Base-by-base conservation (phyloP, 2,329 filamentous ascomycete genomes). In the Colletotrichum camelliae region DNA sequence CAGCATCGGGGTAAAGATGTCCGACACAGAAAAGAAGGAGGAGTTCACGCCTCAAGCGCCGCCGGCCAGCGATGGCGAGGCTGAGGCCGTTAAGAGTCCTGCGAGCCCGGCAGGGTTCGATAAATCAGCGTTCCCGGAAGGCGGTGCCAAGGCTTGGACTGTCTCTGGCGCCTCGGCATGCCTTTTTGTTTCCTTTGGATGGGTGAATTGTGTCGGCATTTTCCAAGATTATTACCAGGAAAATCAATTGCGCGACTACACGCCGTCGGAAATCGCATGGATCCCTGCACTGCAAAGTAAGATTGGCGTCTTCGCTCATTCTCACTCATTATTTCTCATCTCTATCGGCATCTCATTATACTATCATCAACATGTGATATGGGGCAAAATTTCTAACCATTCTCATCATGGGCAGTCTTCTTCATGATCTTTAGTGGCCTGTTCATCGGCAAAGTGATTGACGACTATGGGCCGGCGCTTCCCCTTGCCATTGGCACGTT, bases 211-310 rank as follows among this genome's bases (percentile, higher is more conserved):
- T 55, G 80, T 87, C n/a, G 90, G 90, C 12, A 84, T 89, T 18
- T 92, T 92, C 78, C 90, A 92, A 79, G 86, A 88, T 21, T 91
- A 92, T 79, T 93, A 92, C 77, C 83, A 91, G 77, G 84, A 81
- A 8, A 82, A 87, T 13, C 86, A 88, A 16, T 82, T 93, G 4
- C 80, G 78, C 5, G 62, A 84, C 3, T 89, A 90, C 77, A 88
- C 89, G 0, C 80, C 89, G 2, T 89, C 88, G 67, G 88, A 88
- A 0, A 85, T 93, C 18, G 84, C 90, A 21, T 93, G 91, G 91
- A 92, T 93, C 61, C 87, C 43, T 52, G 43, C 43, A 2, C 12
- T 52, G 43, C 43, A 52, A 52, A 52, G 43, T 52, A 52, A 52
- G 43, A 52, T 21, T 2, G 5, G 6, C n/a, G 9, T 48, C n/a